A percentile compares a stretch with the other conserved stretches of the same genome.
Conservation (phyloP, 2,329 filamentous ascomycete genomes). For the Colletotrichum tamarilloi region DNA sequence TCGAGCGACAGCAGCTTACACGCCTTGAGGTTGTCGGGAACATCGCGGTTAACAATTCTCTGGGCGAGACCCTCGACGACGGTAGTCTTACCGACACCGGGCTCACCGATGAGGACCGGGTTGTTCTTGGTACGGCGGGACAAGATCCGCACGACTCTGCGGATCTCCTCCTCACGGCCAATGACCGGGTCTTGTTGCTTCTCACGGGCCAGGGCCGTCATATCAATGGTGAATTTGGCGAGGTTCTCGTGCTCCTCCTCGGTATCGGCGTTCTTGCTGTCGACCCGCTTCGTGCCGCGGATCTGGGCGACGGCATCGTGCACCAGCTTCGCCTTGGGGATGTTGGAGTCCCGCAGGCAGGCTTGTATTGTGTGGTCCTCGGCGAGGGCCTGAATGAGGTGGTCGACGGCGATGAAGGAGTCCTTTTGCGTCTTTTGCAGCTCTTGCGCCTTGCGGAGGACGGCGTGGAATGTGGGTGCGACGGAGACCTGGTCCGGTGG, state of each 20-base stretch:
- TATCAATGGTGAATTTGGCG: conserved; percentile 98
- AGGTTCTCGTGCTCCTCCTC: conserved; percentile 95
- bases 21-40: conserved; percentile 92
- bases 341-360: conserved; percentile 84
- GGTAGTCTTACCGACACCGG: conserved; percentile 98
- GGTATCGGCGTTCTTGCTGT: conserved; percentile 94
- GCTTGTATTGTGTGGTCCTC: conserved; percentile 82
- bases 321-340: conserved; percentile 90
- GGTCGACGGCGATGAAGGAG: conserved; percentile 92
- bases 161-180: conserved; percentile 94
- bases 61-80: conserved; percentile 96
- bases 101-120: conserved; percentile 96
- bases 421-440: conserved; percentile 98
- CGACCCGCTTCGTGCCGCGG: conserved; percentile 90
- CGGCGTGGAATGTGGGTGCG: conserved; percentile 82
- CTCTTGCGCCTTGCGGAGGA: conserved; percentile 86
- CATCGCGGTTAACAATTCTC: conserved; percentile 95
- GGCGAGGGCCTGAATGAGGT: conserved; percentile 86
- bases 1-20: conserved; percentile 96
- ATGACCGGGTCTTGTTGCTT: conserved; percentile 99
- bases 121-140: conserved; percentile 98
- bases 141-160: conserved; percentile 90
- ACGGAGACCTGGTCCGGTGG: conserved; percentile 90
- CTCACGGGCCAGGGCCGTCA: conserved; percentile 95
- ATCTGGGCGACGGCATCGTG: conserved; percentile 93